Conservation (phyloP, 2,329 filamentous ascomycete species). For the Colletotrichum spinosum region DNA sequence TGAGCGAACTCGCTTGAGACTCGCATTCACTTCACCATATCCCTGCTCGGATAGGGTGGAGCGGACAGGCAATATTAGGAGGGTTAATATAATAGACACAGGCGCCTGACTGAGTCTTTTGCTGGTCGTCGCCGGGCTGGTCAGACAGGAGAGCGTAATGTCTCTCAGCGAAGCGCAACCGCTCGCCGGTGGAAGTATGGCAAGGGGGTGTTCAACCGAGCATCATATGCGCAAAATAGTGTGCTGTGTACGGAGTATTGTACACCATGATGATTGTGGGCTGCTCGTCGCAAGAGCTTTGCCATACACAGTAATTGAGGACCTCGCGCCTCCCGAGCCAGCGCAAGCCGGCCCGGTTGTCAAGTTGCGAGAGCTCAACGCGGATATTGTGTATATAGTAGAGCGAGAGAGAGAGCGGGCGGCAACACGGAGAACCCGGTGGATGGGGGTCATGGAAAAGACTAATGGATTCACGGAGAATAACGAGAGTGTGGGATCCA, state of each 20-base stretch:
- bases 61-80: conserved; percentile 36
- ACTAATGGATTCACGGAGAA: too few species aligned
- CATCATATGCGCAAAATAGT: conserved; percentile 2
- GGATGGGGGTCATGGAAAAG: conserved; percentile 15
- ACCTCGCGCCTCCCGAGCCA: conserved; percentile 21
- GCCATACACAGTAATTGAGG: neutral
- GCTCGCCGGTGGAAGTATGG: neutral
- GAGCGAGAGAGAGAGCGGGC: neutral
- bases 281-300: too few species aligned
- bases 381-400: neutral
- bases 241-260: too few species aligned
- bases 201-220: conserved; percentile 31
- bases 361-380: too few species aligned
- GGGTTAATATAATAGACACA: conserved; percentile 38
- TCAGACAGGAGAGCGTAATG: conserved; percentile 23
- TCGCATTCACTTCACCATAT: conserved; percentile 30
- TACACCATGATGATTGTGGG: too few species aligned
- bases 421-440: conserved; percentile 5
- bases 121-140: conserved; percentile 26
- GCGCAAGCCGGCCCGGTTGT: conserved; percentile 10
- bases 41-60: conserved; percentile 37
- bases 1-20: conserved; percentile 49
- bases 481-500: too few species aligned
- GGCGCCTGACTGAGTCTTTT: conserved; percentile 37
- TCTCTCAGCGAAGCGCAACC: conserved; percentile 10